A percentile compares a stretch with the other conserved stretches of the same genome.
These are phyloP conservation scores for Nannizziopsis barbatae DNA, from an alignment of 2,329 filamentous ascomycete species.

Conservation along the genomic window DNA sequence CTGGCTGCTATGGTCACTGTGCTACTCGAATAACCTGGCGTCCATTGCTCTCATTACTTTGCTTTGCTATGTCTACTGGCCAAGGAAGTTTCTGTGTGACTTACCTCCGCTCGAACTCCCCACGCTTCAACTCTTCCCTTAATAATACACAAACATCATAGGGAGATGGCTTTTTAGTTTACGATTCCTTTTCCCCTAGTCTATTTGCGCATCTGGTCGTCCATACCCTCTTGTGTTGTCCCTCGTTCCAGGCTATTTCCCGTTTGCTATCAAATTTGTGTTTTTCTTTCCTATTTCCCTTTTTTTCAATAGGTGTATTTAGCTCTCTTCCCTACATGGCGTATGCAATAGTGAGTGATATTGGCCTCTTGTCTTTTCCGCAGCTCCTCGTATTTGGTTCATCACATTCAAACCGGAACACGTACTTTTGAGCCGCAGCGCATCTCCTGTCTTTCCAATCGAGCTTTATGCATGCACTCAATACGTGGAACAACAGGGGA, in stretches of 20 bases:
- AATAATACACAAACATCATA: background rate
- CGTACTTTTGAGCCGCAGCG: too few species aligned
- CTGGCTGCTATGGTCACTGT: background rate
- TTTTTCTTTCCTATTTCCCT: background rate
- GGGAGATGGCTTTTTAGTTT: background rate
- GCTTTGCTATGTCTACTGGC: constrained; percentile 2
- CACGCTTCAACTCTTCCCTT: background rate
- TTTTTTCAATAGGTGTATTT: constrained; percentile 7
- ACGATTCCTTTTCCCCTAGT: constrained; percentile 4
- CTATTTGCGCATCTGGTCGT: constrained; percentile 6
- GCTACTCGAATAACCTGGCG: constrained; percentile 1
- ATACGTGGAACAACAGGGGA: too few species aligned
- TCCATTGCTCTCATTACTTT: background rate
- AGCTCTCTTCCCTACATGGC: constrained; percentile 3
- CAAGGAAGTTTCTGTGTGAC: constrained; percentile 6
- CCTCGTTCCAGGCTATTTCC: background rate
- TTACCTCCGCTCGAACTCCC: background rate
- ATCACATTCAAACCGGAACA: background rate
- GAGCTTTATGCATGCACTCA: too few species aligned
- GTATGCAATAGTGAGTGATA: constrained; percentile 8
- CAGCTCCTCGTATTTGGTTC: background rate
- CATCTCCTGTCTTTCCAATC: too few species aligned
- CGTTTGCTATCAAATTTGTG: background rate
- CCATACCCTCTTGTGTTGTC: constrained; percentile 3
- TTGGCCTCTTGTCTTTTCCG: background rate